Evolutionary conservation across 208 protist genomes (phyloP).

Genomic region (Trypanosoma caninum): DNA sequence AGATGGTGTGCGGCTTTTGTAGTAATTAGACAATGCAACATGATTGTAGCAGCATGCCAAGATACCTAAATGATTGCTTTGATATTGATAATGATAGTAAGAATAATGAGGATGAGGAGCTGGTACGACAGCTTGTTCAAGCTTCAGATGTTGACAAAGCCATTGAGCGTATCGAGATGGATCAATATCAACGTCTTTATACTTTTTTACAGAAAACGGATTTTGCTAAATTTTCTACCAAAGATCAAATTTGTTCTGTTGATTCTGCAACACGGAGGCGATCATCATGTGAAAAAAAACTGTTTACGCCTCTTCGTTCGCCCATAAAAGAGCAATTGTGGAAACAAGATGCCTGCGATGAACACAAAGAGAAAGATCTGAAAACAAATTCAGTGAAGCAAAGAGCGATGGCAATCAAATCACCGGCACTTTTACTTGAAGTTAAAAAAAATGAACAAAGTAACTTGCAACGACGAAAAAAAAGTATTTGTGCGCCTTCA

Average conservation of each 20-base stretch:
- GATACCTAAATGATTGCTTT: no score
- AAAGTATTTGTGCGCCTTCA: neutral
- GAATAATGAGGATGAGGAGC: conserved; percentile 51
- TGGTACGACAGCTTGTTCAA: conserved; percentile 72
- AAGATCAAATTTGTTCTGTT: no score
- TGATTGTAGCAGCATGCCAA: no score
- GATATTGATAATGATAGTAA: no score
- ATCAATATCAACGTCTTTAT: conserved; percentile 39
- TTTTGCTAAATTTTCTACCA: no score
- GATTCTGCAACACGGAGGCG: no score
- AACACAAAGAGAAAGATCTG: no score
- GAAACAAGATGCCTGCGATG: neutral
- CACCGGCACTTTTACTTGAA: neutral
- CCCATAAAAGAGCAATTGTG: neutral
- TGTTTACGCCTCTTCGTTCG: neutral
- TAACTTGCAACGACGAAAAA: no score
- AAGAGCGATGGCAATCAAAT: neutral
- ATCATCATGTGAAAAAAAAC: neutral
- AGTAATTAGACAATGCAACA: no score
- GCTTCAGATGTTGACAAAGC: conserved; percentile 67
- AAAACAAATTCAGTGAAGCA: neutral
- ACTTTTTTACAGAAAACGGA: conserved; percentile 37
- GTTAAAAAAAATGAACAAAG: no score
- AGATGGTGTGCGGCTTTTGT: no score
- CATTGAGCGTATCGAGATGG: conserved; percentile 54